Percentiles rank a stretch among this genome's conserved stretches.
Conservation (phyloP, 306 rosid genomes). For the Begonia peltatifolia region DNA sequence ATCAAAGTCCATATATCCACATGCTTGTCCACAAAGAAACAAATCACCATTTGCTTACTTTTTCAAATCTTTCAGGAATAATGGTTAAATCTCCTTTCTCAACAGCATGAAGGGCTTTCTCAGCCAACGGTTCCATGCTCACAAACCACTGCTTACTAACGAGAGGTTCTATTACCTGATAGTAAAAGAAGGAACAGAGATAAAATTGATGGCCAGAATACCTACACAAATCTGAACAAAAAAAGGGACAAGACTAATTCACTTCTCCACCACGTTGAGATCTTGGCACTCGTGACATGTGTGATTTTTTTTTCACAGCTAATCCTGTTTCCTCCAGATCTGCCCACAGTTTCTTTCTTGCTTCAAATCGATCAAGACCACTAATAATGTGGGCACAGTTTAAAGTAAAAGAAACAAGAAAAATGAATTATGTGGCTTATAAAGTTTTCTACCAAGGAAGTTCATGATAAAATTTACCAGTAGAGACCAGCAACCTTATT, state of each 20-base stretch:
- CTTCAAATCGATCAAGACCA: constrained; percentile 97
- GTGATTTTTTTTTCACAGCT: constrained; percentile 79
- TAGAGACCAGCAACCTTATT: constrained; percentile 80
- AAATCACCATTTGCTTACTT: constrained; percentile 27
- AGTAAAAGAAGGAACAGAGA: constrained; percentile 11
- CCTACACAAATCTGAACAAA: constrained; percentile 1
- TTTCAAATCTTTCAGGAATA: constrained; percentile 89
- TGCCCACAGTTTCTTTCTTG: constrained; percentile 78
- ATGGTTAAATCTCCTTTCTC: constrained; percentile 70
- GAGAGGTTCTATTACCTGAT: constrained; percentile 88
- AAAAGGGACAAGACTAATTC: constrained; percentile 17
- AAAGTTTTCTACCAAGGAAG: too few species aligned
- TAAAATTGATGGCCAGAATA: not conserved
- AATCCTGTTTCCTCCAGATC: constrained; percentile 87
- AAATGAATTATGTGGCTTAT: not conserved
- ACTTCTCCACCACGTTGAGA: constrained; percentile 99
- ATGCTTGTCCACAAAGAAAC: too few species aligned
- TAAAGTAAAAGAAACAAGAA: constrained; percentile 3
- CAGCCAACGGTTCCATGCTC: constrained; percentile 89
- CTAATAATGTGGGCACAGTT: constrained; percentile 28
- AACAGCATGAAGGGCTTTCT: constrained; percentile 73
- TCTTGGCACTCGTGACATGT: constrained; percentile 85
- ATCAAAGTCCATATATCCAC: too few species aligned
- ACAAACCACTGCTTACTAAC: constrained; percentile 99
- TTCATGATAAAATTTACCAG: constrained; percentile 29